Evolutionary conservation across 1,284 basidiomycete species (phyloP).

Genomic region (Rhodotorula mucilaginosa): DNA sequence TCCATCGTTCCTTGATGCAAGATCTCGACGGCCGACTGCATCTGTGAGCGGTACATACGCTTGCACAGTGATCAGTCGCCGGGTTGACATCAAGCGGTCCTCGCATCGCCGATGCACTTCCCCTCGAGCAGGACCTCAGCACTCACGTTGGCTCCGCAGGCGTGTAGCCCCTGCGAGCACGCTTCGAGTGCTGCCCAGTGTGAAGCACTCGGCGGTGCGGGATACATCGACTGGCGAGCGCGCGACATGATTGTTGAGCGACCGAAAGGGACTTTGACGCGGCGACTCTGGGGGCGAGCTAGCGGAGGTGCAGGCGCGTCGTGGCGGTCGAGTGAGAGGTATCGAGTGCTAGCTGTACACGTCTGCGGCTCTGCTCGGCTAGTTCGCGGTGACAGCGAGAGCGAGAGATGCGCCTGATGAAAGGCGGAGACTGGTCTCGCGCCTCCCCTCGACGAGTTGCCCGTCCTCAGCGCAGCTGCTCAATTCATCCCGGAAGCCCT

Average conservation of each 20-base stretch:
- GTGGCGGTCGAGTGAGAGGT: too few species aligned
- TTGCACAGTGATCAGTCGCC: too few species aligned
- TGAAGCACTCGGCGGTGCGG: slow-evolving; percentile 7
- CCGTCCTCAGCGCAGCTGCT: too few species aligned
- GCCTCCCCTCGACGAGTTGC: too few species aligned
- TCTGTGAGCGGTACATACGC: neutral
- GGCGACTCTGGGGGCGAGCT: neutral
- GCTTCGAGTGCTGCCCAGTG: slow-evolving; percentile 21
- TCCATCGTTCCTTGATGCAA: slow-evolving; percentile 15
- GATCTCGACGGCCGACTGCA: slow-evolving; percentile 7
- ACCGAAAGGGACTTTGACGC: neutral
- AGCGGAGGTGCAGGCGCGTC: too few species aligned
- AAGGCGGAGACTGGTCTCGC: too few species aligned
- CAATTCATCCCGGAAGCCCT: too few species aligned
- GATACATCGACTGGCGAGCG: slow-evolving; percentile 23
- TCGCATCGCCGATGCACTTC: neutral
- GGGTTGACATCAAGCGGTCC: too few species aligned
- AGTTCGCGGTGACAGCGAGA: too few species aligned
- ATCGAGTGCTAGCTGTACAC: too few species aligned
- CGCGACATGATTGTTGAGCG: slow-evolving; percentile 20
- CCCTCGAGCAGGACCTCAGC: neutral
- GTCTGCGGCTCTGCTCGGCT: too few species aligned
- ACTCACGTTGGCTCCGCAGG: slow-evolving; percentile 10
- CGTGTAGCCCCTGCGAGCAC: slow-evolving; percentile 7
- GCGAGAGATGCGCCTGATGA: too few species aligned